These are phyloP conservation scores for Cryphonectria naterciae DNA, from an alignment of 2,329 filamentous ascomycete species.

Conservation along the genomic window DNA sequence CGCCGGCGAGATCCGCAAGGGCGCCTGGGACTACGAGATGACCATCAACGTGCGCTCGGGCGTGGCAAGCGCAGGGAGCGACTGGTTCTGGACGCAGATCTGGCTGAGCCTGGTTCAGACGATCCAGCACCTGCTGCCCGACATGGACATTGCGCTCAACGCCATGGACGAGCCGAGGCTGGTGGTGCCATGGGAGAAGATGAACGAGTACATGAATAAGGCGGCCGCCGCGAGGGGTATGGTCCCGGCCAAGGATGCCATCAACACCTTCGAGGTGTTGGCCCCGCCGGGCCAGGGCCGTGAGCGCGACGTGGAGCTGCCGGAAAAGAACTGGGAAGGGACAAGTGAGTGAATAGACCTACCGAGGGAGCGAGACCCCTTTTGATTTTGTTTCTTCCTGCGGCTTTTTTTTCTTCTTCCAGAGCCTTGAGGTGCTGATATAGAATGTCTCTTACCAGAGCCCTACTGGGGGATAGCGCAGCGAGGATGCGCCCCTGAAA, in stretches of 20 bases:
- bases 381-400: not conserved
- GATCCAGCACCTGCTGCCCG: constrained; percentile 61
- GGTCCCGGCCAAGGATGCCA: constrained; percentile 47
- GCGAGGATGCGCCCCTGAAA: constrained; percentile 65
- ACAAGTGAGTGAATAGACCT: constrained; percentile 45
- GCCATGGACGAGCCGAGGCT: constrained; percentile 69
- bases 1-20: constrained; percentile 48
- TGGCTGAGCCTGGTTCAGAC: constrained; percentile 58
- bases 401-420: not conserved
- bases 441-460: constrained; percentile 37
- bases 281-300: constrained; percentile 42
- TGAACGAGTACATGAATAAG: constrained; percentile 56
- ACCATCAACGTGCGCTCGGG: constrained; percentile 61
- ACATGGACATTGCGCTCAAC: constrained; percentile 71
- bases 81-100: constrained; percentile 63
- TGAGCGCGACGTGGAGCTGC: constrained; percentile 41
- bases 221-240: constrained; percentile 54
- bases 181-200: constrained; percentile 66
- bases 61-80: constrained; percentile 53
- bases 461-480: constrained; percentile 62
- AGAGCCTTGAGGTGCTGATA: not conserved
- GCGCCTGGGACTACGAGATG: constrained; percentile 62
- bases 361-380: not conserved
- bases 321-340: constrained; percentile 54
- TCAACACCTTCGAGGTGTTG: constrained; percentile 49